Evolutionary conservation across 768 basidiomycete species (phyloP), one percentile per base, ranked within the genome.

Genomic region (Lentinula sp.): DNA sequence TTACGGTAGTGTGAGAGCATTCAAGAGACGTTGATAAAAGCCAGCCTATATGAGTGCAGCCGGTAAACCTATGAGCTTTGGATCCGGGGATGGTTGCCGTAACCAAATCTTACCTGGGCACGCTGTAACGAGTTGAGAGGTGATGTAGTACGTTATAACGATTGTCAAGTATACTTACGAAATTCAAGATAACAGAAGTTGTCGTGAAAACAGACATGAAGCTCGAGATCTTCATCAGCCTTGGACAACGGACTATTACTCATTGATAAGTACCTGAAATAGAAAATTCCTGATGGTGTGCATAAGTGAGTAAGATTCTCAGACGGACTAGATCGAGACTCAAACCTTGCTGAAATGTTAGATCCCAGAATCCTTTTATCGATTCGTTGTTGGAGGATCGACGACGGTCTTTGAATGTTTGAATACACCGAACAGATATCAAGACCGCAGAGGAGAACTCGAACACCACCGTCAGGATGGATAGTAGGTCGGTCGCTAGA

Each of bases 301-400:
- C 4, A n/a, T 9, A 13, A 50, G 9, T 46, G 57, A 33, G 16
- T 8, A n/a, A n/a, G 32, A n/a, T 28, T 20, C 16, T 6, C 0
- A 15, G 13, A 16, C n/a, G n/a, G 13, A 16, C 37, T 37, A 28
- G 2, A 12, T 10, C 10, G 28, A 16, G 37, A 20, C 9, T 23
- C 51, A 15, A n/a, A 70, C 71, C 71, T 66, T 73, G 71, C 35
- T 73, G 68, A 9, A 71, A 67, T 8, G 71, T 41, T 10, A 73
- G 46, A 45, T 66, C 67, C 48, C 69, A 54, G 15, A 73, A 56
- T 0, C 69, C 64, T 9, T 64, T 61, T 9, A 63, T 66, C 20
- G 66, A 64, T 2, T 60, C 56, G 18, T 37, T 59, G 65, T 65
- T 60, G 2, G 62, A 54, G 4, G 58, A 50, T 54, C 37, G 33